Base-by-base conservation (phyloP, 2,329 filamentous ascomycete genomes). In the Claviceps sorghi region DNA sequence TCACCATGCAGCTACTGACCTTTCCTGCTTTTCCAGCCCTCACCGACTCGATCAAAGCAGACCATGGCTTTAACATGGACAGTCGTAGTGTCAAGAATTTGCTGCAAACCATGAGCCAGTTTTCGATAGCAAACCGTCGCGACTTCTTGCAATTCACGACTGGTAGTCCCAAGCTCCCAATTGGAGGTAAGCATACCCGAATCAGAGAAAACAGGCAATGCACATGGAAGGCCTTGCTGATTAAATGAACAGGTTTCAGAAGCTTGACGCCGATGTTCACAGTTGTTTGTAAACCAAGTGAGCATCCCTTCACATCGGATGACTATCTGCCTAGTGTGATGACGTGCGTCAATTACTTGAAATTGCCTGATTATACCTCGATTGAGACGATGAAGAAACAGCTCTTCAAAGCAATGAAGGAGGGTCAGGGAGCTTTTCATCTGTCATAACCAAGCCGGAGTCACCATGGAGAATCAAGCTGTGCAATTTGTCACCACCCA, bases 291-390 rank as follows among this genome's bases (percentile, higher is more conserved):
- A 96, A 96, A 69, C 91, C 91, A n/a, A 95, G 88, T 67, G 93
- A 98, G 64, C 82, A 88, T 17, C 93, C 93, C 1, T 93, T 90
- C 67, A 85, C 84, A 3, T 91, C 91, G 4, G 93, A 98, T 64
- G 93, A 98, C 71, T 98, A 97, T 63, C 78, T 98, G n/a, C 93
- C 94, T 13, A 97, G 90, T 65, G 94, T 98, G 66, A 98, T 98
- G 94, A 98, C 94, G 11, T 98, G 94, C 67, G 93, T 95, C 69
- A 98, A 98, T 69, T 98, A 98, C 66, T 80, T 98, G 62, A 98
- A 98, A 71, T 78, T 98, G 63, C 93, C 93, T 21, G 88, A 98
- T 68, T 98, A 98, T 69, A 91, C 83, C 58, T 82, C 73, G 59
- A 72, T 95, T 56, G 79, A 87, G 1, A 76, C 84, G 50, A 81